A percentile compares a stretch with the other conserved stretches of the same genome.
Evolutionary conservation across 768 basidiomycete species (phyloP).

Genomic region (Podaxis sp.): DNA sequence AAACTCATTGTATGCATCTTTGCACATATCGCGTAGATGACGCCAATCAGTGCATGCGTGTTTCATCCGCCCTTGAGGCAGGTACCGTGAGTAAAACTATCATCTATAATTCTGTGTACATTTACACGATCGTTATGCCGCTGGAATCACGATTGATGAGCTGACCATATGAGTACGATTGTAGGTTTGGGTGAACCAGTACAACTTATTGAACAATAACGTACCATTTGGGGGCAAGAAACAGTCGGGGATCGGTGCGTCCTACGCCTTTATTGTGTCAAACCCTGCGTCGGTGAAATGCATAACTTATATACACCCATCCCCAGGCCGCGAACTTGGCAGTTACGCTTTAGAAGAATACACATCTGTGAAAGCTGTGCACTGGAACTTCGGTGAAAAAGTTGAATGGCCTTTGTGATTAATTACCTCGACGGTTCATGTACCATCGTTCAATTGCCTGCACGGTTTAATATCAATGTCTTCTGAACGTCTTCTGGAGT

Average conservation of each 20-base stretch:
- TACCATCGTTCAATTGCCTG: background rate
- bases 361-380: slow-evolving; percentile 77
- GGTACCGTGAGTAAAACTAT: slow-evolving; percentile 64
- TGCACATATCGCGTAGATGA: slow-evolving; percentile 47
- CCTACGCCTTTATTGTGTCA: background rate
- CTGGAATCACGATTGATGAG: background rate
- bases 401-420: slow-evolving; percentile 73
- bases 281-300: background rate
- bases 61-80: slow-evolving; percentile 82
- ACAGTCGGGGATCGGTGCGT: slow-evolving; percentile 81
- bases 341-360: slow-evolving; percentile 84
- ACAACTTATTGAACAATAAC: slow-evolving; percentile 80
- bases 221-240: slow-evolving; percentile 97
- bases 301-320: background rate
- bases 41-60: slow-evolving; percentile 86
- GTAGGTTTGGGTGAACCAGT: slow-evolving; percentile 92
- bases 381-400: slow-evolving; percentile 87
- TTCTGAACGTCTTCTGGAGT: background rate
- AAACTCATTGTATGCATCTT: slow-evolving; percentile 15
- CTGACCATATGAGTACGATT: background rate
- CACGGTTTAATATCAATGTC: background rate
- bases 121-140: slow-evolving; percentile 10
- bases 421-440: background rate
- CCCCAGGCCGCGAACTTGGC: slow-evolving; percentile 81
- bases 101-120: background rate